These are phyloP conservation scores for Aspergillus sp. DNA, from an alignment of 2,329 filamentous ascomycete species.

Conservation along the genomic window DNA sequence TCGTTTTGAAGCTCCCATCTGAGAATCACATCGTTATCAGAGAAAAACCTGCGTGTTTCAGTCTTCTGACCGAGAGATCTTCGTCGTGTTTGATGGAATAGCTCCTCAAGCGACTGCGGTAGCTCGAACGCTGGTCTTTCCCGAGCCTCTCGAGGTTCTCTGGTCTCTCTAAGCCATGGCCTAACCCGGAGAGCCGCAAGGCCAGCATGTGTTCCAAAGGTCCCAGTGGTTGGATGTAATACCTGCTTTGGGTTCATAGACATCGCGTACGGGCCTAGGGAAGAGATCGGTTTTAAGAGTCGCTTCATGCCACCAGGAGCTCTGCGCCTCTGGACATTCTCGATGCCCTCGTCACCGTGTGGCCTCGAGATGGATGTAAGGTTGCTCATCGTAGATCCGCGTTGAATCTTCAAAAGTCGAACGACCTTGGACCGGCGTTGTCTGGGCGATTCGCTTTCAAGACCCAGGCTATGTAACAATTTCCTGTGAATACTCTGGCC, in stretches of 20 bases:
- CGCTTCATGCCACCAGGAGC: slow-evolving; percentile 8
- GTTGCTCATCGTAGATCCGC: slow-evolving; percentile 9
- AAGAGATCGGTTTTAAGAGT: slow-evolving; percentile 17
- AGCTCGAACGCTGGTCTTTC: slow-evolving; percentile 6
- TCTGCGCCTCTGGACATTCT: background rate
- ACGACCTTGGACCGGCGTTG: slow-evolving; percentile 11
- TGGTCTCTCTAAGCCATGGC: too few relatives aligned
- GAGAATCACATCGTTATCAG: slow-evolving; percentile 26
- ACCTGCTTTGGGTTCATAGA: slow-evolving; percentile 34
- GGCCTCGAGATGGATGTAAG: slow-evolving; percentile 25
- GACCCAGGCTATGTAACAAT: slow-evolving; percentile 15
- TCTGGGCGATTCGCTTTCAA: background rate
- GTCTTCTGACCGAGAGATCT: slow-evolving; percentile 15
- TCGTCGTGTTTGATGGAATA: slow-evolving; percentile 17
- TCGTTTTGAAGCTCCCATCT: slow-evolving; percentile 33
- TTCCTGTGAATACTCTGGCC: slow-evolving; percentile 19
- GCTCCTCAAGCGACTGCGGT: slow-evolving; percentile 26
- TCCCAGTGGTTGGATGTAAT: slow-evolving; percentile 39
- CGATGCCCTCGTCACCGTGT: background rate
- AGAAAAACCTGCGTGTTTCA: slow-evolving; percentile 21
- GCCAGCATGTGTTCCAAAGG: slow-evolving; percentile 41
- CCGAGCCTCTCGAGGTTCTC: background rate
- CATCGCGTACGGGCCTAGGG: slow-evolving; percentile 25
- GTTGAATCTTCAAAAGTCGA: slow-evolving; percentile 27
- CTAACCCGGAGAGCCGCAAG: slow-evolving; percentile 7